A percentile compares a stretch with the other conserved stretches of the same genome.
Conservation (phyloP, 306 rosid genomes). For the Albizia julibrissin region DNA sequence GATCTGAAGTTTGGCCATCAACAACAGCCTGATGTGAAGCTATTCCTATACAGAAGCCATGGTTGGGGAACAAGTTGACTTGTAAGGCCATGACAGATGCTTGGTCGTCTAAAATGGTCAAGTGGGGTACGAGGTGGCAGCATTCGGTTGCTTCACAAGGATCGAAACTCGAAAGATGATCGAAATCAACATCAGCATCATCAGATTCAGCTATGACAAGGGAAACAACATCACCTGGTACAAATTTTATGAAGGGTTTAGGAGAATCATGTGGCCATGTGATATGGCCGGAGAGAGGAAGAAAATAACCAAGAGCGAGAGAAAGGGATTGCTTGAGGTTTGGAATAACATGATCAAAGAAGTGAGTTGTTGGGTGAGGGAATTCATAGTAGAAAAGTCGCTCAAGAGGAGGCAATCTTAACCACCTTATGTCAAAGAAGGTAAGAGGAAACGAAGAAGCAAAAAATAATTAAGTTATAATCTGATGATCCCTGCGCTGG, state of each 20-base stretch:
- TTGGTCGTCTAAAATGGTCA: slow-evolving; percentile 18
- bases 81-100: slow-evolving; percentile 43
- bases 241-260: neutral
- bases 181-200: neutral
- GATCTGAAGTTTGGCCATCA: slow-evolving; percentile 44
- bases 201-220: neutral
- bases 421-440: neutral
- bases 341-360: neutral
- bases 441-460: neutral
- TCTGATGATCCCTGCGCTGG: too few species aligned
- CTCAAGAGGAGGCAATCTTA: neutral
- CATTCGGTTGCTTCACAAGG: neutral
- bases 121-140: neutral
- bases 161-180: neutral
- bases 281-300: neutral
- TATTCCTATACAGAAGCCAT: too few species aligned
- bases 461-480: too few species aligned
- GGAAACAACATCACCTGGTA: neutral
- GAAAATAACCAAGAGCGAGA: neutral
- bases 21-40: too few species aligned
- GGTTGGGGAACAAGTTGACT: neutral
- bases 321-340: neutral
- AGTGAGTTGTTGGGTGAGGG: neutral
- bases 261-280: neutral
- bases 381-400: neutral